A percentile compares a stretch with the other conserved stretches of the same genome.
These are phyloP conservation scores for Cerioporus squamosus DNA, from an alignment of 1,284 basidiomycete species.

Conservation along the genomic window DNA sequence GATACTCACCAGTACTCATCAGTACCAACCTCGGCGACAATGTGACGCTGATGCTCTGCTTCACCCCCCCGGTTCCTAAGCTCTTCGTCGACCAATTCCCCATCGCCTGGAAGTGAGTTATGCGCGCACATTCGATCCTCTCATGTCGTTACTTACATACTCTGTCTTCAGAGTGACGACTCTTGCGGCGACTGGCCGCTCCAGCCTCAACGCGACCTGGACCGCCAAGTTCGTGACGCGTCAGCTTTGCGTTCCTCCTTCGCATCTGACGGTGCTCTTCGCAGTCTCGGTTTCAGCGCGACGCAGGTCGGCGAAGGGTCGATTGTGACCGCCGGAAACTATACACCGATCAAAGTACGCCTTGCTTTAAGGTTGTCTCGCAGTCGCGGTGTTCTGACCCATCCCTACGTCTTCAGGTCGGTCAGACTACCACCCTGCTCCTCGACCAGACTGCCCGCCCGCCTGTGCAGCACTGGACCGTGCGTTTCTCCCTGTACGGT, in stretches of 20 bases:
- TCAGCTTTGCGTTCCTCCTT: not conserved
- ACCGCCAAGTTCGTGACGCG: slow-evolving; percentile 1
- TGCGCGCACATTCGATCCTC: too few species aligned
- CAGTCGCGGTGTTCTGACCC: too few species aligned
- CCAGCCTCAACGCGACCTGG: slow-evolving; percentile 3
- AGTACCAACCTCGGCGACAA: slow-evolving; percentile 9
- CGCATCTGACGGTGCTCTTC: not conserved
- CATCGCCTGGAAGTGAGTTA: slow-evolving; percentile 10
- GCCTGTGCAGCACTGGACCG: slow-evolving; percentile 6
- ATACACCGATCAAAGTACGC: slow-evolving; percentile 3
- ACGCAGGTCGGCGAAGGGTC: slow-evolving; percentile 2
- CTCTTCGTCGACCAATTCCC: slow-evolving; percentile 10
- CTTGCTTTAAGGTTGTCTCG: not conserved
- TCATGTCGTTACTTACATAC: not conserved
- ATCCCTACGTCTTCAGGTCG: not conserved
- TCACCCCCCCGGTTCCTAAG: slow-evolving; percentile 1
- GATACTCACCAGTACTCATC: not conserved
- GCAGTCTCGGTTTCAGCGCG: slow-evolving; percentile 5
- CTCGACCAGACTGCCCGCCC: not conserved
- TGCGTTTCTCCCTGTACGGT: not conserved
- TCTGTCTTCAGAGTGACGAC: slow-evolving; percentile 5
- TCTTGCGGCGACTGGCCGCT: not conserved
- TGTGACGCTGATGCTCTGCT: slow-evolving; percentile 9
- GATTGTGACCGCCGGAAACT: slow-evolving; percentile 5
- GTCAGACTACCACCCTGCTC: slow-evolving; percentile 1